Evolutionary conservation across 2,329 filamentous ascomycete genomes (phyloP), one percentile per base, ranked within the genome.

Genomic region (Colletotrichum sp.): DNA sequence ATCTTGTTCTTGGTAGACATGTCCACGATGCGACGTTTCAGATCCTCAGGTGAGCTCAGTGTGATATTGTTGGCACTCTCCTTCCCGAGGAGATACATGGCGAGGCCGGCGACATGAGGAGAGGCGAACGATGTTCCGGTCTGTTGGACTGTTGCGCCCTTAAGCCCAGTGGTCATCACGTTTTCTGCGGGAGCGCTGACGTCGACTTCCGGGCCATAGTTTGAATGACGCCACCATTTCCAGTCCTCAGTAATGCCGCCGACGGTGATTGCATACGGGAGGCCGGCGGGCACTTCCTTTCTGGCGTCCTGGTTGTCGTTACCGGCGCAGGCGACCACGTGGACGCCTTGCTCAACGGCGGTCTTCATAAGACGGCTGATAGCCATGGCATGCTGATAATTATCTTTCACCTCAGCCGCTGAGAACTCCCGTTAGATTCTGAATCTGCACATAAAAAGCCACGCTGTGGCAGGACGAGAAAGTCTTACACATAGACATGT

Each of bases 301-400:
- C 80, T 48, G 27, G 79, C 79, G 12, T 59, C 48, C 2, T 85
- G 85, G 71, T 88, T 83, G 67, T 81, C 81, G 80, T 91, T 91
- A 8, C 91, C 91, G 15, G 90, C 89, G 6, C 90, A 89, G 1
- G 90, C 89, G 36, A 89, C 87, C 3, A 88, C 85, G 68, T 90
- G 86, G 27, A 92, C 82, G 25, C 90, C 90, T 3, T 81, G 79
- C 25, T 80, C 78, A 78, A 86, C 86, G 60, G 89, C 88, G 32
- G 82, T 83, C 52, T 86, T 83, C 16, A 91, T 85, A 55, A 89
- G 16, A 1, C 36, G 36, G 36, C 36, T 19, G 1, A 39, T 39
- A 19, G 36, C 36, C 36, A 39, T 39, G 36, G 36, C 36, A 39
- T 39, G 15, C 36, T 39, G 15, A 1, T 19, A 8, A 19, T 39